Base-by-base conservation (phyloP, 495 filamentous ascomycete genomes). In the Apiosordaria backusii region DNA sequence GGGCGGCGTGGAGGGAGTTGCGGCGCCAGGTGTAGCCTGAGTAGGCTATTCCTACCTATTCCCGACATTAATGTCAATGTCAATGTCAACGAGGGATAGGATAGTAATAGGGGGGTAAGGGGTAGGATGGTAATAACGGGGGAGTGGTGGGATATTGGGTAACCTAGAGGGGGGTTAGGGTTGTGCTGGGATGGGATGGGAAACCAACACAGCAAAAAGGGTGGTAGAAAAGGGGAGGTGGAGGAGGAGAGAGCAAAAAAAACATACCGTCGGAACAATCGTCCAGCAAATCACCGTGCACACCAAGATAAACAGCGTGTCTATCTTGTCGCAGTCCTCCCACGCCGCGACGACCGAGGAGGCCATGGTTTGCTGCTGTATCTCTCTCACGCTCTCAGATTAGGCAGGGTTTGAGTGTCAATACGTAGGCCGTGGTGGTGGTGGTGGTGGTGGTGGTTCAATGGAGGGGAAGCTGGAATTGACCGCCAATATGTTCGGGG, bases 21-120 rank as follows among this genome's bases (percentile, higher is more conserved):
- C 72, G 70, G 21, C 63, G 64, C 72, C 72, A 74, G 21, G 72
- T 35, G 66, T 72, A 74, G 4, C 72, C 72, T 15, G 61, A 54
- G 61, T 74, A 74, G 53, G 72, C 72, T 25, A 74, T 72, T 19
- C 72, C 72, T n/a, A 74, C 71, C 71, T 73, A 22, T n/a, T n/a
- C n/a, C n/a, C n/a, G n/a, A n/a, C n/a, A n/a, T n/a, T n/a, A n/a
- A n/a, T n/a, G n/a, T n/a, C n/a, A n/a, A n/a, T n/a, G n/a, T n/a
- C n/a, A n/a, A n/a, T n/a, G n/a, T n/a, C n/a, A n/a, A n/a, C n/a
- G n/a, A n/a, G n/a, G n/a, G n/a, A n/a, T n/a, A n/a, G n/a, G n/a
- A n/a, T n/a, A n/a, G n/a, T n/a, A n/a, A n/a, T 21, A 18, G 50
- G 27, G 29, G 29, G 29, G 5, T 13, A 15, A 15, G 35, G 35